Percentiles rank a stretch among this genome's conserved stretches.
phyloP scores from a whole-genome alignment of 139 green algal genomes.

The Limnomonas spitsbergensis region DNA sequence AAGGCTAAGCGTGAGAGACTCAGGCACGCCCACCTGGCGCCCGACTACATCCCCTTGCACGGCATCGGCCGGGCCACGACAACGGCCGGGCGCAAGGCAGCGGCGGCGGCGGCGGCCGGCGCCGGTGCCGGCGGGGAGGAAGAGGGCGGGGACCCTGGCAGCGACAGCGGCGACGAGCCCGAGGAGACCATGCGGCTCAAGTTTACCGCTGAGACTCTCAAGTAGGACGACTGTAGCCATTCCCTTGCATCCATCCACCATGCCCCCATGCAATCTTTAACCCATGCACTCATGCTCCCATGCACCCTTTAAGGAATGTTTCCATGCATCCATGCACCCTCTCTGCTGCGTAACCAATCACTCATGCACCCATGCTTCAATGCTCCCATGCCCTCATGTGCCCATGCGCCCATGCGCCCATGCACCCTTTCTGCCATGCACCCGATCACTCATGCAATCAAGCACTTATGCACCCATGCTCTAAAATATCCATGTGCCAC shows the following conservation, averaged over 20 bases:
- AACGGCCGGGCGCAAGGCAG: background rate
- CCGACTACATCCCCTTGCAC: conserved; percentile 73
- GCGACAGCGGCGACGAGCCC: conserved; percentile 42
- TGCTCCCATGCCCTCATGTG: too few relatives aligned
- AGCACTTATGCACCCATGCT: too few relatives aligned
- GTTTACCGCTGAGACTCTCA: conserved; percentile 45
- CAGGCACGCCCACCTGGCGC: conserved; percentile 62
- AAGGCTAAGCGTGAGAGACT: conserved; percentile 76
- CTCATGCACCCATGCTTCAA: too few relatives aligned
- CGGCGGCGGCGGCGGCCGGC: background rate
- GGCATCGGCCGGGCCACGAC: conserved; percentile 1
- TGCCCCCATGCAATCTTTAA: too few relatives aligned
- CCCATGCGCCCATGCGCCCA: too few relatives aligned
- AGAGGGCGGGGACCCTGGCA: conserved; percentile 8
- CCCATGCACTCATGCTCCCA: too few relatives aligned
- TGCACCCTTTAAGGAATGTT: too few relatives aligned
- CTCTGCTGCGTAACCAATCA: too few relatives aligned
- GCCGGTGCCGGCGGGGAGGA: conserved; percentile 9
- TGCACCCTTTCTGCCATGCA: too few relatives aligned
- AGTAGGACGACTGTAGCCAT: background rate
- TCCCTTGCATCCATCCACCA: background rate
- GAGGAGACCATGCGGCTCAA: conserved; percentile 58
- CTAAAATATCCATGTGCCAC: too few relatives aligned
- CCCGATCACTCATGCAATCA: too few relatives aligned
- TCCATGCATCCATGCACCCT: too few relatives aligned